Evolutionary conservation across 169 alveolate species (phyloP).

Genomic region (Fabrea salina): DNA sequence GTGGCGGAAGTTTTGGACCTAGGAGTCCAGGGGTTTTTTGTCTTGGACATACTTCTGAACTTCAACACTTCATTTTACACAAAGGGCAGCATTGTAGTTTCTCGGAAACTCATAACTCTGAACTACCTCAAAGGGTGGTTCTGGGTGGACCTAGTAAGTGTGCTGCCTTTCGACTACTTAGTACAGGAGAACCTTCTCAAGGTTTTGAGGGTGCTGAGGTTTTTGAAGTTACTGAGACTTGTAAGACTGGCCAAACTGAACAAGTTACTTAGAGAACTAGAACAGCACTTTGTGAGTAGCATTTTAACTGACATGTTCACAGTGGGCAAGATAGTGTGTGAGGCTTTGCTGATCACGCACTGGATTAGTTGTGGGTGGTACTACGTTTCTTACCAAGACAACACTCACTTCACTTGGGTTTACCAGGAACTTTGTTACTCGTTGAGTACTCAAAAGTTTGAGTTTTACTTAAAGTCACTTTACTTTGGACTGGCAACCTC

Average conservation of each 20-base stretch:
- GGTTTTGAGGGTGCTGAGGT: background rate
- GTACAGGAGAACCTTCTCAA: background rate
- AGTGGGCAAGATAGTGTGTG: background rate
- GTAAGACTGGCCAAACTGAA: background rate
- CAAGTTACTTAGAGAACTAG: too few relatives aligned
- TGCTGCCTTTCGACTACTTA: background rate
- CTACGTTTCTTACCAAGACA: background rate
- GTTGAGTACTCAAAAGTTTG: too few relatives aligned
- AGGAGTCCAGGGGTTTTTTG: background rate
- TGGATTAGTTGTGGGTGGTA: background rate
- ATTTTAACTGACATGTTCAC: background rate
- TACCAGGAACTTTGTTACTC: too few relatives aligned
- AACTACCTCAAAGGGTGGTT: background rate
- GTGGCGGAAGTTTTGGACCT: too few relatives aligned
- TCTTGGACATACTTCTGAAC: background rate
- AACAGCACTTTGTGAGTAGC: background rate
- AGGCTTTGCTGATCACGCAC: too few relatives aligned
- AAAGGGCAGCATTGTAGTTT: background rate
- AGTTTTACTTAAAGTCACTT: background rate
- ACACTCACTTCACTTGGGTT: background rate
- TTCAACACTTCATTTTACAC: background rate
- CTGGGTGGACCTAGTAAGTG: background rate
- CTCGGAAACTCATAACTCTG: background rate
- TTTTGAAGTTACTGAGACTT: background rate
- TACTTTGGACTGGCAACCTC: conserved; percentile 18